Conservation (phyloP, 106 monocot genomes). For the Phalaenopsis equestris region DNA sequence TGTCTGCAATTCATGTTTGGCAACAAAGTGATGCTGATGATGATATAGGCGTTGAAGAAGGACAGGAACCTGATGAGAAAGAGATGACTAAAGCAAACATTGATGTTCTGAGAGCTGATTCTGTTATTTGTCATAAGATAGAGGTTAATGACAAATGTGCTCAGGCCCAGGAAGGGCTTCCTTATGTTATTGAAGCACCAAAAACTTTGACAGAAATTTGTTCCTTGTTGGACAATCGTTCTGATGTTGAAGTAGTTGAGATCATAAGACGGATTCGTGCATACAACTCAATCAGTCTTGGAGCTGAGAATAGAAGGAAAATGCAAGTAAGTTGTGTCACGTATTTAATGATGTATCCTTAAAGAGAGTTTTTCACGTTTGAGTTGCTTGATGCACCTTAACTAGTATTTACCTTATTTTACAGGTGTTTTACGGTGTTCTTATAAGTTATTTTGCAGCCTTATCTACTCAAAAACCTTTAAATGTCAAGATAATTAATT, state of each 20-base stretch:
- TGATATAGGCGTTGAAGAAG: conserved; percentile 33
- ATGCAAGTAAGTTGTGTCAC: conserved; percentile 59
- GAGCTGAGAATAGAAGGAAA: conserved; percentile 66
- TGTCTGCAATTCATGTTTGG: conserved; percentile 49
- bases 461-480: conserved; percentile 48
- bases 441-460: conserved; percentile 85
- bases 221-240: conserved; percentile 58
- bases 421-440: conserved; percentile 90
- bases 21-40: conserved; percentile 92
- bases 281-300: conserved; percentile 73
- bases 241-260: conserved; percentile 64
- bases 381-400: background rate
- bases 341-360: background rate
- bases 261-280: conserved; percentile 79
- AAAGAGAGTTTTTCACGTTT: background rate
- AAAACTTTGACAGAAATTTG: conserved; percentile 47
- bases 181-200: conserved; percentile 92
- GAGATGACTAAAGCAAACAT: conserved; percentile 14
- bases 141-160: conserved; percentile 14
- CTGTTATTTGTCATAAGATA: conserved; percentile 6
- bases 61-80: conserved; percentile 17
- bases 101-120: conserved; percentile 7
- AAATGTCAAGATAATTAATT: conserved; percentile 47
- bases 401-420: conserved; percentile 10
- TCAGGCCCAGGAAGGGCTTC: conserved; percentile 33